Percentiles rank a stretch among this genome's conserved stretches.
These are phyloP conservation scores for Candida lessepsii DNA, from an alignment of 805 yeast genomes.

Conservation along the genomic window DNA sequence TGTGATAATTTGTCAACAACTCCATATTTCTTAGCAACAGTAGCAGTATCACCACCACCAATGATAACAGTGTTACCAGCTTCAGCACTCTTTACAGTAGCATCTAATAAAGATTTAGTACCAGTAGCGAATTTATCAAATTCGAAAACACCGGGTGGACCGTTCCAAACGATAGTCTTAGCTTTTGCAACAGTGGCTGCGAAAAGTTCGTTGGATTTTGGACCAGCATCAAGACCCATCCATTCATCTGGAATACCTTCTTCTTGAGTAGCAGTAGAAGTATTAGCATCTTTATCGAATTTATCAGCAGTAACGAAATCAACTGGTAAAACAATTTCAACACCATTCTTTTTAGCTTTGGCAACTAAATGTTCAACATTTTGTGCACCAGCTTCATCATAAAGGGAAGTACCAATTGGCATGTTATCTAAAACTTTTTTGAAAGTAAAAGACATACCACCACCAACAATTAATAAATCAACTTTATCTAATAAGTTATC, in stretches of 20 bases:
- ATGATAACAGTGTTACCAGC: slow-evolving; percentile 92
- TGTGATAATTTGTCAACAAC: slow-evolving; percentile 95
- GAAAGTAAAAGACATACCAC: slow-evolving; percentile 99
- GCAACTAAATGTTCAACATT: slow-evolving; percentile 87
- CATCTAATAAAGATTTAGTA: slow-evolving; percentile 87
- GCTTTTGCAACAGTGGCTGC: slow-evolving; percentile 83
- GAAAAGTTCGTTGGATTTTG: slow-evolving; percentile 78
- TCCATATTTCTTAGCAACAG: slow-evolving; percentile 97
- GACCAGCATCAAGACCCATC: slow-evolving; percentile 97
- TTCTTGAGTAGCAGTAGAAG: slow-evolving; percentile 79
- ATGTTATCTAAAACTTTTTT: slow-evolving; percentile 86
- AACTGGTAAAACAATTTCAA: slow-evolving; percentile 89
- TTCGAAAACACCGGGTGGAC: slow-evolving; percentile 99
- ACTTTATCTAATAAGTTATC: slow-evolving; percentile 97
- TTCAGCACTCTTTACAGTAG: slow-evolving; percentile 81
- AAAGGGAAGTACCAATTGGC: slow-evolving; percentile 89
- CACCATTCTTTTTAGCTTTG: slow-evolving; percentile 95
- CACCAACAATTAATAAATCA: slow-evolving; percentile 91
- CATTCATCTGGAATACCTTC: slow-evolving; percentile 93
- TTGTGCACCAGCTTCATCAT: slow-evolving; percentile 92
- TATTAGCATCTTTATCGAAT: slow-evolving; percentile 87
- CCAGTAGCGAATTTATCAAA: slow-evolving; percentile 89
- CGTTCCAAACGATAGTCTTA: slow-evolving; percentile 99
- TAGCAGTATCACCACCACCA: slow-evolving; percentile 99
- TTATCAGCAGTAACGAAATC: slow-evolving; percentile 96